Percentiles rank a stretch among this genome's conserved stretches.
These are phyloP conservation scores for Sporothrix sp. DNA, from an alignment of 2,329 filamentous ascomycete genomes.

Conservation along the genomic window DNA sequence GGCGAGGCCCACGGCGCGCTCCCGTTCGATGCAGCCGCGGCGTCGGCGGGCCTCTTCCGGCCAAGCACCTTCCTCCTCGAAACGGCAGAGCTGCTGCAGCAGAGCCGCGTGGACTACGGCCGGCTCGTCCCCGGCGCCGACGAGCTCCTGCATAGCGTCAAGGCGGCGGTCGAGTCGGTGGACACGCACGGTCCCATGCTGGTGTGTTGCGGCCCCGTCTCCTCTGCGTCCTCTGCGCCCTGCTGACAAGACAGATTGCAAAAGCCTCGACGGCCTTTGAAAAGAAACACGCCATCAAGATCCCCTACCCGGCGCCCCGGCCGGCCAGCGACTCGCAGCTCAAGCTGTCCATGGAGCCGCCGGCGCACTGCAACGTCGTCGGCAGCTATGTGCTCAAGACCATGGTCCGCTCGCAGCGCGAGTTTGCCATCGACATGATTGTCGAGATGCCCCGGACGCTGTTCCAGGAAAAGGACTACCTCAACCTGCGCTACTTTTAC, in stretches of 20 bases:
- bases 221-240: too few species aligned
- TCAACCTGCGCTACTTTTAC: constrained; percentile 89
- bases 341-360: constrained; percentile 68
- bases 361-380: constrained; percentile 72
- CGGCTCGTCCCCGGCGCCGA: constrained; percentile 40
- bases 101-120: constrained; percentile 43
- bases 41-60: constrained; percentile 24
- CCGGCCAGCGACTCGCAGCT: constrained; percentile 70
- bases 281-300: constrained; percentile 55
- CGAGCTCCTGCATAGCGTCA: constrained; percentile 40
- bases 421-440: constrained; percentile 66
- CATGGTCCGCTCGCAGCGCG: constrained; percentile 53
- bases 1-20: constrained; percentile 8
- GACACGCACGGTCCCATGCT: constrained; percentile 39
- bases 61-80: constrained; percentile 49
- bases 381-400: constrained; percentile 78
- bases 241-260: constrained; percentile 44
- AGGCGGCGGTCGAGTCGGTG: constrained; percentile 42
- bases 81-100: constrained; percentile 49
- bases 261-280: constrained; percentile 61
- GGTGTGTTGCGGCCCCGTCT: constrained; percentile 26
- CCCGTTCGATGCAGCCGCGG: constrained; percentile 21
- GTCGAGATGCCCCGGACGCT: constrained; percentile 71
- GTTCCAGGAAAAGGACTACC: constrained; percentile 91
- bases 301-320: constrained; percentile 77